phyloP scores from a whole-genome alignment of 176 grass and related monocot species.

The Thalia dealbata region DNA sequence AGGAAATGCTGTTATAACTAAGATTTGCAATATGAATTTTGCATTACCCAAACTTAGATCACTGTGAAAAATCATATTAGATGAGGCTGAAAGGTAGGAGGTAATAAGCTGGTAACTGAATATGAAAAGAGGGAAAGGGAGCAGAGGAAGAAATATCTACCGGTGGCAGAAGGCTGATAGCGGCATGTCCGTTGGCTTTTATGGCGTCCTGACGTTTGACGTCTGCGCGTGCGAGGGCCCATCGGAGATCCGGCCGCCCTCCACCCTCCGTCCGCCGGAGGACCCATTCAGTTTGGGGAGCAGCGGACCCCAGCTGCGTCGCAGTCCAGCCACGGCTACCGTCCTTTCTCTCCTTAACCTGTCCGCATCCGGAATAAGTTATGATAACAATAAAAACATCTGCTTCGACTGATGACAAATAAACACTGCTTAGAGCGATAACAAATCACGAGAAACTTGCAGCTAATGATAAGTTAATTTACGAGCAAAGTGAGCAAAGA shows the following conservation, averaged over 20 bases:
- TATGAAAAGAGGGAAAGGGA: too few species aligned
- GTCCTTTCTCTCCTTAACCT: background rate
- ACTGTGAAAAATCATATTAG: too few species aligned
- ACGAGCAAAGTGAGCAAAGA: background rate
- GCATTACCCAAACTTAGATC: too few species aligned
- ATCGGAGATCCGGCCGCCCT: background rate
- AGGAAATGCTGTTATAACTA: too few species aligned
- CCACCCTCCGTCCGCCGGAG: background rate
- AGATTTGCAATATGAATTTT: too few species aligned
- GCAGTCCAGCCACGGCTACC: background rate
- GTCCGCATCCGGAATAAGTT: background rate
- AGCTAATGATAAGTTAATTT: too few species aligned
- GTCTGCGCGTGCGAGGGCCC: background rate
- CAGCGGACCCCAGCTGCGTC: background rate
- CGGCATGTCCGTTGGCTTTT: background rate
- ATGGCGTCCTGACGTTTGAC: background rate
- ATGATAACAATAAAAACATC: too few species aligned
- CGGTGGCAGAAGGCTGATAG: background rate
- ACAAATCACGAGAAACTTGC: background rate
- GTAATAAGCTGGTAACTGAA: too few species aligned
- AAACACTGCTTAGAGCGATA: background rate
- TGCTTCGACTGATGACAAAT: background rate
- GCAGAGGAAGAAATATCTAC: background rate
- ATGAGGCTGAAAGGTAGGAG: too few species aligned
- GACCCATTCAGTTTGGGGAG: background rate